These are phyloP conservation scores for Metschnikowia cerradonensis DNA, from an alignment of 805 yeast species.

Conservation along the genomic window DNA sequence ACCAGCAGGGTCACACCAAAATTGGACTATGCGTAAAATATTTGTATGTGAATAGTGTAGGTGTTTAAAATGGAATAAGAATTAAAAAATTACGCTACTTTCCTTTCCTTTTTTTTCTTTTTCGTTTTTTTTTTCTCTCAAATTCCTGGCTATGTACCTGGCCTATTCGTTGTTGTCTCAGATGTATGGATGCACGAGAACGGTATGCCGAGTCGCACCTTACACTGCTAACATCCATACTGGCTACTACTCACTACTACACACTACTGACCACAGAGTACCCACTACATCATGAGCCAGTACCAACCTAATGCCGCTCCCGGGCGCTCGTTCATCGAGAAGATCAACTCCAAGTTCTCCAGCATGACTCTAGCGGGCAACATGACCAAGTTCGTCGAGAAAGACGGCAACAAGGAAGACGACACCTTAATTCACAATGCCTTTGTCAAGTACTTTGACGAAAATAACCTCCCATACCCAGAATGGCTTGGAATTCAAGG, in stretches of 20 bases:
- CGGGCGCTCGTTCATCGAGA: slow-evolving; percentile 31
- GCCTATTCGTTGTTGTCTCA: not conserved
- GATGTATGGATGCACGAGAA: not conserved
- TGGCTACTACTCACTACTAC: not conserved
- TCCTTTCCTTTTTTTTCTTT: too few relatives aligned
- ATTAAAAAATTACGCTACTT: too few relatives aligned
- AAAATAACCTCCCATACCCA: slow-evolving; percentile 32
- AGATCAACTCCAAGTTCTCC: slow-evolving; percentile 35
- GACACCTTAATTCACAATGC: slow-evolving; percentile 43
- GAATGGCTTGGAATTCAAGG: slow-evolving; percentile 39
- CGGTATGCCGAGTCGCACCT: not conserved
- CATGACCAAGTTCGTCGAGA: slow-evolving; percentile 23
- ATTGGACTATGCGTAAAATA: too few relatives aligned
- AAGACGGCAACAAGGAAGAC: slow-evolving; percentile 36
- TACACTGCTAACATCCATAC: not conserved
- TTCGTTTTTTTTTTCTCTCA: not conserved
- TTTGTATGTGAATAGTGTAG: too few relatives aligned
- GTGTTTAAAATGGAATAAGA: too few relatives aligned
- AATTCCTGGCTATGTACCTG: not conserved
- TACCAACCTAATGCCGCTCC: slow-evolving; percentile 22
- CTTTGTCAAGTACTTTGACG: slow-evolving; percentile 36
- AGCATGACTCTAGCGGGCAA: slow-evolving; percentile 29
- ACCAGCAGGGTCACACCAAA: too few relatives aligned
- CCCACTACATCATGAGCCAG: slow-evolving; percentile 16
- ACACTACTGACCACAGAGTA: too few relatives aligned